These are phyloP conservation scores for Ailanthus altissimus DNA, from an alignment of 345 rosid species.

Conservation along the genomic window DNA sequence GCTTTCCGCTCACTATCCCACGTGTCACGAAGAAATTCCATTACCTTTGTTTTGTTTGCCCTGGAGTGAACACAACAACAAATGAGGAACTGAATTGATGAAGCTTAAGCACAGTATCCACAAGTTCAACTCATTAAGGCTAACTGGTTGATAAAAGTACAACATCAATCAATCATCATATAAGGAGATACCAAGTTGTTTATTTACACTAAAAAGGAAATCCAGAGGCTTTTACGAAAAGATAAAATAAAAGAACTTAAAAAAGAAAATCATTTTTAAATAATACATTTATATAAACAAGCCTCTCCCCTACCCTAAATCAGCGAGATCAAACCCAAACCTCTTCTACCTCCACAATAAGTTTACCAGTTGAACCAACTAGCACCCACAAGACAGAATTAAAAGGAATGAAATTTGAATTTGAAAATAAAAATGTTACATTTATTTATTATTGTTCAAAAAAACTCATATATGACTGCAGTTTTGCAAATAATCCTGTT, in stretches of 20 bases:
- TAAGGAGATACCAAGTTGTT: neutral
- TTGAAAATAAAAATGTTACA: too few relatives aligned
- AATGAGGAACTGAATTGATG: constrained; percentile 13
- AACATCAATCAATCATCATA: neutral
- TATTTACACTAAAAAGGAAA: neutral
- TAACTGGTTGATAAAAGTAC: neutral
- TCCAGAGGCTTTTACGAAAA: neutral
- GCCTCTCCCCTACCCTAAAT: too few relatives aligned
- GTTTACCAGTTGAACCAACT: too few relatives aligned
- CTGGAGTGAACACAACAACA: constrained; percentile 37
- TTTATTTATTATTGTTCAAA: too few relatives aligned
- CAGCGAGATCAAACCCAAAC: too few relatives aligned
- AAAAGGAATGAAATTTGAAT: too few relatives aligned
- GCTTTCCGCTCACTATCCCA: constrained; percentile 87
- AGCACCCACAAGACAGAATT: too few relatives aligned
- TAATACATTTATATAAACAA: too few relatives aligned
- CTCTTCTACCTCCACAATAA: too few relatives aligned
- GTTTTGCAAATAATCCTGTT: neutral
- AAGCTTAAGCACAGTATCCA: neutral
- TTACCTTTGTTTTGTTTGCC: constrained; percentile 59
- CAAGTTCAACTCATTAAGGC: neutral
- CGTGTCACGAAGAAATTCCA: constrained; percentile 60
- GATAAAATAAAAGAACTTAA: too few relatives aligned
- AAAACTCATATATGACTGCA: too few relatives aligned
- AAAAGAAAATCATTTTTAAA: too few relatives aligned